Evolutionary conservation across 164 flowering plant genomes (phyloP).

Genomic region (Annona cherimola): DNA sequence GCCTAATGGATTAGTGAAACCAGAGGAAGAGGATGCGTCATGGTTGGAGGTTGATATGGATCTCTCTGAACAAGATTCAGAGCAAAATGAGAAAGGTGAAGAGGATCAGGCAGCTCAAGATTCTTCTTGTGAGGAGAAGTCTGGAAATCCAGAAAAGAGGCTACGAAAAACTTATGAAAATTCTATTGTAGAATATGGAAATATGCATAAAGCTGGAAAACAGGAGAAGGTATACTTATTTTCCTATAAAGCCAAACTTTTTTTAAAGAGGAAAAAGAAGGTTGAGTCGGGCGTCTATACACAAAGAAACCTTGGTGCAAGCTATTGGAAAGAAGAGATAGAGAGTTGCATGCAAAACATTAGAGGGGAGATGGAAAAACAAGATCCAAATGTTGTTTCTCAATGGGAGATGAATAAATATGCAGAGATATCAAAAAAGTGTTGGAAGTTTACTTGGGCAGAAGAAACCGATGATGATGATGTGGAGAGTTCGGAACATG

Average conservation of each 20-base stretch:
- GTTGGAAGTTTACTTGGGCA: conserved; percentile 4
- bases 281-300: conserved; percentile 10
- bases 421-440: conserved; percentile 12
- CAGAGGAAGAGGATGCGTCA: not conserved
- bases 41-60: conserved; percentile 14
- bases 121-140: not conserved
- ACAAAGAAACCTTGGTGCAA: conserved; percentile 21
- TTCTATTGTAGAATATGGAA: conserved; percentile 5
- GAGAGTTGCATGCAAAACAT: conserved; percentile 66
- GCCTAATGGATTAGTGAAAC: conserved; percentile 11
- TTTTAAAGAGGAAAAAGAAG: conserved; percentile 14
- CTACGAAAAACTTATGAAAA: not conserved
- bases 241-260: not conserved
- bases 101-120: conserved; percentile 6
- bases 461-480: conserved; percentile 14
- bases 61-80: not conserved
- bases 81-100: conserved; percentile 8
- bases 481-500: conserved; percentile 56
- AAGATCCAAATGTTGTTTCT: conserved; percentile 37
- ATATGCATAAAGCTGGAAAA: not conserved
- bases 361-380: conserved; percentile 36
- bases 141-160: not conserved
- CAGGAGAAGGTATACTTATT: not conserved
- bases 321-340: conserved; percentile 48
- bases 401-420: conserved; percentile 51